Evolutionary conservation across 192 early-diverging fungal species (phyloP).

Genomic region (Pilobolus umbonatus): DNA sequence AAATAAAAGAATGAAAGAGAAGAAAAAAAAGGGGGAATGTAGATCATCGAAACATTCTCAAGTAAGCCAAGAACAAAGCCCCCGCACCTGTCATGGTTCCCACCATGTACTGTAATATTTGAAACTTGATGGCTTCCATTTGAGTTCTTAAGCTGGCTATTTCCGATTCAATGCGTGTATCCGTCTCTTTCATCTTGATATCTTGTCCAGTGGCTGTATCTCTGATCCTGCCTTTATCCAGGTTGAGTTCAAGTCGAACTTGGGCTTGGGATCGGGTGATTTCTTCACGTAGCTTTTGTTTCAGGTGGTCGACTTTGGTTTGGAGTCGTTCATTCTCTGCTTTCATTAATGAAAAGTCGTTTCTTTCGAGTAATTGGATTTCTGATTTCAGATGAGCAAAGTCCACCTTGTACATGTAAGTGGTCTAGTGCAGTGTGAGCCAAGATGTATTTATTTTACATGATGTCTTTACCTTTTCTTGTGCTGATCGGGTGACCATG

Average conservation of each 20-base stretch:
- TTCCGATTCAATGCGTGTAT: slow-evolving; percentile 85
- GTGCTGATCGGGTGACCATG: slow-evolving; percentile 78
- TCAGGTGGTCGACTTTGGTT: slow-evolving; percentile 81
- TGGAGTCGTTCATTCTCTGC: slow-evolving; percentile 75
- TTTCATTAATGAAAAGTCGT: slow-evolving; percentile 79
- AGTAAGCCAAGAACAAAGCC: slow-evolving; percentile 64
- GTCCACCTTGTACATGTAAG: slow-evolving; percentile 86
- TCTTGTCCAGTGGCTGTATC: slow-evolving; percentile 82
- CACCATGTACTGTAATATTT: slow-evolving; percentile 62
- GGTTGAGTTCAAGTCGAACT: slow-evolving; percentile 77
- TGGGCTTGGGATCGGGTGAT: slow-evolving; percentile 78
- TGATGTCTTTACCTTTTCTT: slow-evolving; percentile 61
- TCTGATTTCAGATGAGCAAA: slow-evolving; percentile 86
- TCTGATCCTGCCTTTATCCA: slow-evolving; percentile 85
- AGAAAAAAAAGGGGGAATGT: not conserved
- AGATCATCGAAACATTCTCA: slow-evolving; percentile 47
- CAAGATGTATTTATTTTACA: not conserved
- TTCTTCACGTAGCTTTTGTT: slow-evolving; percentile 77
- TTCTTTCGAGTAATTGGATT: slow-evolving; percentile 85
- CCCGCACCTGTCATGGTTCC: slow-evolving; percentile 78
- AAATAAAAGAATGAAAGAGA: too few relatives aligned
- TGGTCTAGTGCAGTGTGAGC: slow-evolving; percentile 35
- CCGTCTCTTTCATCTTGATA: slow-evolving; percentile 80
- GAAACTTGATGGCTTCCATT: slow-evolving; percentile 88
- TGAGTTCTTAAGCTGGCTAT: slow-evolving; percentile 75